Percentiles rank a stretch among this genome's conserved stretches.
Conservation (phyloP, 2,329 filamentous ascomycete genomes). For the Emmonsiellopsis sp. region DNA sequence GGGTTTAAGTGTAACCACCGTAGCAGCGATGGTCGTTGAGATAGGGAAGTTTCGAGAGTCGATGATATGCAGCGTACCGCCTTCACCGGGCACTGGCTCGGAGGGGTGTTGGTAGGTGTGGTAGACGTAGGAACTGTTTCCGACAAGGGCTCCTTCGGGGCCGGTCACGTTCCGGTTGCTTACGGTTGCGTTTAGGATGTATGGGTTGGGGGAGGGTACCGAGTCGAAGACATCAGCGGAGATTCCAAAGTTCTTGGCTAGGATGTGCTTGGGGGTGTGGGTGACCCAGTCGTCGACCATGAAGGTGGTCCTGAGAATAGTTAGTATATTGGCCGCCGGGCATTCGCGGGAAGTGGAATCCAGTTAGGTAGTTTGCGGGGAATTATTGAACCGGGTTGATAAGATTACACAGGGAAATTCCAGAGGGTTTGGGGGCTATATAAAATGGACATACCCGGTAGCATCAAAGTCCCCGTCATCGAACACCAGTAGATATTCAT, state of each 20-base stretch:
- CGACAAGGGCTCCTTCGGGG: constrained; percentile 41
- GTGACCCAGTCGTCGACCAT: constrained; percentile 62
- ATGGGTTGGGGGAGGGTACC: constrained; percentile 49
- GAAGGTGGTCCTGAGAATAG: constrained; percentile 50
- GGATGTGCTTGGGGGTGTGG: constrained; percentile 53
- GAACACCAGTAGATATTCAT: constrained; percentile 58
- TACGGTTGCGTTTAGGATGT: constrained; percentile 51
- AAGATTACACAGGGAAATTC: too few relatives aligned
- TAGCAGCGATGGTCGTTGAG: constrained; percentile 55
- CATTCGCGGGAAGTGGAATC: too few relatives aligned
- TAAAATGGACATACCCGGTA: constrained; percentile 36
- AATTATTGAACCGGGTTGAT: too few relatives aligned
- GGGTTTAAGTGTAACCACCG: constrained; percentile 55
- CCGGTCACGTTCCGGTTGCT: constrained; percentile 40
- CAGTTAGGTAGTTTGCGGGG: too few relatives aligned
- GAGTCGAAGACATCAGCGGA: constrained; percentile 49
- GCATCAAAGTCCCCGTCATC: constrained; percentile 59
- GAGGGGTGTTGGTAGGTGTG: constrained; percentile 47
- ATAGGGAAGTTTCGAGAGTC: constrained; percentile 60
- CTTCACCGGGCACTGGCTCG: constrained; percentile 50
- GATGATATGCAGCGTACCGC: constrained; percentile 54
- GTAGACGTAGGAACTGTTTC: constrained; percentile 55
- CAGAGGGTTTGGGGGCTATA: background rate
- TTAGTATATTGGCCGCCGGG: background rate
- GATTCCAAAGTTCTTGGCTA: constrained; percentile 62